phyloP scores from a whole-genome alignment of 2,329 filamentous ascomycete genomes.

The Magnaporthiopsis incrustans region DNA sequence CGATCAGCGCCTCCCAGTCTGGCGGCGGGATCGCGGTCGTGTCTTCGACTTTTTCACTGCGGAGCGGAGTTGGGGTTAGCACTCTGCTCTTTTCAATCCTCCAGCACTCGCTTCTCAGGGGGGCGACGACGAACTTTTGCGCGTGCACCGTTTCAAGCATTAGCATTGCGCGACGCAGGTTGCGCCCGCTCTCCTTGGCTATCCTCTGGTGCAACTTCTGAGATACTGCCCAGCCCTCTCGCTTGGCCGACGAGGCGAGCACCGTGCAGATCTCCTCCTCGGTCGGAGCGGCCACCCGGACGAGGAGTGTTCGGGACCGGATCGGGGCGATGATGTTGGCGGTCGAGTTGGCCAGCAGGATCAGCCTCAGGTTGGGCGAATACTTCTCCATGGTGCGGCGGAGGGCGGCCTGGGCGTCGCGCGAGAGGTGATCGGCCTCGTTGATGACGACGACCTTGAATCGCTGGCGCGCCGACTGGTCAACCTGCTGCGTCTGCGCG shows the following conservation, averaged over 20 bases:
- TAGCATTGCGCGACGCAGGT: conserved; percentile 78
- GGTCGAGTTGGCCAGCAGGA: conserved; percentile 89
- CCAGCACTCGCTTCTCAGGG: too few relatives aligned
- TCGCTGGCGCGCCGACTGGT: conserved; percentile 76
- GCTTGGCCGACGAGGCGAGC: conserved; percentile 61
- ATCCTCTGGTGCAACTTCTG: conserved; percentile 74
- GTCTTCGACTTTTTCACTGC: conserved; percentile 82
- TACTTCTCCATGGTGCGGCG: conserved; percentile 99
- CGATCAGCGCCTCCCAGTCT: conserved; percentile 92
- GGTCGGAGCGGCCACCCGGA: conserved; percentile 83
- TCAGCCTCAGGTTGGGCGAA: conserved; percentile 85
- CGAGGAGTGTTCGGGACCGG: conserved; percentile 79
- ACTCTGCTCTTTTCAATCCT: not conserved
- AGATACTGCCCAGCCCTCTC: conserved; percentile 74
- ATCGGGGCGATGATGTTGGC: conserved; percentile 99
- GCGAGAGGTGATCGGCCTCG: conserved; percentile 87
- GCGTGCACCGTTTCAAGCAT: conserved; percentile 98
- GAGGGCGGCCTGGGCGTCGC: conserved; percentile 92
- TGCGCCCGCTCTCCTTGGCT: conserved; percentile 82
- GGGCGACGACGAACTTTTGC: conserved; percentile 64
- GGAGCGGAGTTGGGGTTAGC: not conserved
- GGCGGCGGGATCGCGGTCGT: conserved; percentile 85
- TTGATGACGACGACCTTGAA: conserved; percentile 99
- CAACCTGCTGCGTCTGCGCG: conserved; percentile 98
- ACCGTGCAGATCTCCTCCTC: conserved; percentile 78